A percentile compares a stretch with the other conserved stretches of the same genome.
phyloP scores from a whole-genome alignment of 495 filamentous ascomycete species.

The Xylaria castorea region DNA sequence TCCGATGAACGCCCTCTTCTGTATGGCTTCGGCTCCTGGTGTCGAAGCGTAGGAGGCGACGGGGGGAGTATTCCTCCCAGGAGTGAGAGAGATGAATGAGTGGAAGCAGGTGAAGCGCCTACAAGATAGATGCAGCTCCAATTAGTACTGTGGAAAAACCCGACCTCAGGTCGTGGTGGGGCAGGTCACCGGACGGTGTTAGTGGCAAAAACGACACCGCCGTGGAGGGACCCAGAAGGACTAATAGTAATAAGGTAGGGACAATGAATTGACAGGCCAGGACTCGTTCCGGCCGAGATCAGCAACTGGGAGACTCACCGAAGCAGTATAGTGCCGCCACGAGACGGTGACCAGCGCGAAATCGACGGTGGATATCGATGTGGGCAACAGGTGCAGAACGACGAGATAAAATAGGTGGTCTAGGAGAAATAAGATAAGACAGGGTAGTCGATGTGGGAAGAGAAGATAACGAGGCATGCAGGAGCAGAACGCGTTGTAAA shows the following conservation, averaged over 20 bases:
- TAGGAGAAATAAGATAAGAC: slow-evolving; percentile 14
- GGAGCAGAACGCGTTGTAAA: slow-evolving; percentile 18
- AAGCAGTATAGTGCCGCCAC: slow-evolving; percentile 30
- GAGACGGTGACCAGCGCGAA: slow-evolving; percentile 27
- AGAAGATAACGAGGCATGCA: slow-evolving; percentile 1
- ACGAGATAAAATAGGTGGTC: not conserved
- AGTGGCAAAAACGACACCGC: slow-evolving; percentile 45
- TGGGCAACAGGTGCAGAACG: not conserved
- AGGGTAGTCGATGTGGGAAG: slow-evolving; percentile 10
- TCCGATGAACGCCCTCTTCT: slow-evolving; percentile 16
- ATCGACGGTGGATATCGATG: slow-evolving; percentile 13
- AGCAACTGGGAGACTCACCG: slow-evolving; percentile 28
- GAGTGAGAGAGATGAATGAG: slow-evolving; percentile 20
- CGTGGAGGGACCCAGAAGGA: slow-evolving; percentile 29
- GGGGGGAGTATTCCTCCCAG: slow-evolving; percentile 24
- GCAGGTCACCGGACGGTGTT: slow-evolving; percentile 47
- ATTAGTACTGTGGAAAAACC: slow-evolving; percentile 35
- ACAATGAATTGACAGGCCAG: slow-evolving; percentile 31
- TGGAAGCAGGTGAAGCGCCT: slow-evolving; percentile 16
- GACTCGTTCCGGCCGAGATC: slow-evolving; percentile 31
- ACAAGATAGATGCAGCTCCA: slow-evolving; percentile 23
- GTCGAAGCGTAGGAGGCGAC: slow-evolving; percentile 15
- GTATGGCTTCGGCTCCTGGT: slow-evolving; percentile 11
- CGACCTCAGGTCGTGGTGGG: slow-evolving; percentile 42
- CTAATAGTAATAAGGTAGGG: slow-evolving; percentile 22